A percentile compares a stretch with the other conserved stretches of the same genome.
phyloP scores from a whole-genome alignment of 306 rosid genomes.

The Lagenaria siceraria region DNA sequence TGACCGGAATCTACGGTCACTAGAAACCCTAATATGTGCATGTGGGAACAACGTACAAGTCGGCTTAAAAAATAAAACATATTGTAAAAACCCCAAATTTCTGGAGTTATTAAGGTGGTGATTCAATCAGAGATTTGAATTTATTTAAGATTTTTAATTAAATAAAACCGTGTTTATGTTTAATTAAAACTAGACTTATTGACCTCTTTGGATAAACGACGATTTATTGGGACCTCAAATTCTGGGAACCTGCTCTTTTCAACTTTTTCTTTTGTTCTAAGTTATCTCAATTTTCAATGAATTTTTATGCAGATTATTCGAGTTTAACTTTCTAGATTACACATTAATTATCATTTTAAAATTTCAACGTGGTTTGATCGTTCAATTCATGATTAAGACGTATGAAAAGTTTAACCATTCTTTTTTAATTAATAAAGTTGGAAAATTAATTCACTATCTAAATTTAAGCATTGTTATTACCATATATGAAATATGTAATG shows the following conservation, averaged over 20 bases:
- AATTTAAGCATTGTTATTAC: background rate
- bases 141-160: background rate
- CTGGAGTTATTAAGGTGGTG: constrained; percentile 3
- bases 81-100: background rate
- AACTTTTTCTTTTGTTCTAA: background rate
- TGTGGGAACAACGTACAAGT: constrained; percentile 19
- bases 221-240: constrained; percentile 2
- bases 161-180: constrained; percentile 4
- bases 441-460: background rate
- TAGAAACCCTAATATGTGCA: constrained; percentile 25
- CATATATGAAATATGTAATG: background rate
- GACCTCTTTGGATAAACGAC: constrained; percentile 5
- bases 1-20: constrained; percentile 42
- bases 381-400: no score
- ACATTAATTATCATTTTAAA: no score
- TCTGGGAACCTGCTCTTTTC: background rate
- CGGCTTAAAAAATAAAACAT: background rate
- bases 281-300: background rate
- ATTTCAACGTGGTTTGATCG: no score
- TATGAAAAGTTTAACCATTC: no score
- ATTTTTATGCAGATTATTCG: background rate
- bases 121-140: background rate
- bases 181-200: background rate
- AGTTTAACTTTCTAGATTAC: no score
- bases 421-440: background rate